Percentiles rank a stretch among this genome's conserved stretches.
These are phyloP conservation scores for Babesia ovata DNA, from an alignment of 169 alveolate species.

Conservation along the genomic window DNA sequence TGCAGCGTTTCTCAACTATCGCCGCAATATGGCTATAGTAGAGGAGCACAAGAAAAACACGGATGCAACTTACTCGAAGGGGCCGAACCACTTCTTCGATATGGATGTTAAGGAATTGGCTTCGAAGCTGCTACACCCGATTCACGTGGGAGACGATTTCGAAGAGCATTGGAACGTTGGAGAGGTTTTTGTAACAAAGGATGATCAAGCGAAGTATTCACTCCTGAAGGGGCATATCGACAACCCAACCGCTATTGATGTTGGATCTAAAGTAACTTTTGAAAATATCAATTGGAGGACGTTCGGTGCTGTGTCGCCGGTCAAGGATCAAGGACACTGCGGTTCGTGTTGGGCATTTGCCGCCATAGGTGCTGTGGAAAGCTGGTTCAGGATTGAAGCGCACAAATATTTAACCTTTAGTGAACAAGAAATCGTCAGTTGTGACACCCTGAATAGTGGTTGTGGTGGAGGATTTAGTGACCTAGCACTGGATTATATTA, in stretches of 20 bases:
- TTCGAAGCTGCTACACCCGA: constrained; percentile 5
- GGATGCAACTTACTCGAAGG: constrained; percentile 46
- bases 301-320: constrained; percentile 75
- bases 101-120: constrained; percentile 34
- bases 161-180: not conserved
- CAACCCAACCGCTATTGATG: not conserved
- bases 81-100: constrained; percentile 60
- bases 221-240: not conserved
- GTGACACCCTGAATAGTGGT: constrained; percentile 75
- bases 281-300: constrained; percentile 73
- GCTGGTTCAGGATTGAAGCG: not conserved
- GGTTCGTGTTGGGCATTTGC: constrained; percentile 89
- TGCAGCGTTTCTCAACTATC: constrained; percentile 46
- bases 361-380: constrained; percentile 73
- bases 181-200: not conserved
- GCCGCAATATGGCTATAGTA: constrained; percentile 23
- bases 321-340: constrained; percentile 81
- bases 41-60: constrained; percentile 8
- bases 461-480: constrained; percentile 88
- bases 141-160: not conserved
- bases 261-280: not conserved
- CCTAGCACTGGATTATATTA: constrained; percentile 80
- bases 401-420: constrained; percentile 61
- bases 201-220: not conserved
- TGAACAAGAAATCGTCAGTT: constrained; percentile 87